Evolutionary conservation across 768 basidiomycete species (phyloP), one percentile per base, ranked within the genome.

Genomic region (Piloderma croceum): DNA sequence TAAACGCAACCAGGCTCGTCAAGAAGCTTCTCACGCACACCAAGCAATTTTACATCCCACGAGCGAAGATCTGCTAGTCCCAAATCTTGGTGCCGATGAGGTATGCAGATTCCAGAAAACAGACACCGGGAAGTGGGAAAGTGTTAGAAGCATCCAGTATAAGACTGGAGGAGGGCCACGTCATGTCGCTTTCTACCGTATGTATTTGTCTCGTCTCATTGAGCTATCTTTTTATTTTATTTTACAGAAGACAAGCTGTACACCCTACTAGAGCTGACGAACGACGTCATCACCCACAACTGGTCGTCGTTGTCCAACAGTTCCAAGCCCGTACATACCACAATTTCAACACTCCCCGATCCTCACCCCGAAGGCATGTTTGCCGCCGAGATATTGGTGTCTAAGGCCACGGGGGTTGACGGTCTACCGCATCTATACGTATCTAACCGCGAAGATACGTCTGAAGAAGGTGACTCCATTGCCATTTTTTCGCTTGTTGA

Each of bases 21-120:
- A 92, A 55, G 74, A 79, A 41, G 59, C 64, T 5, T 71, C 87
- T 3, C 90, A 92, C 54, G 83, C 86, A 0, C 90, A 91, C 61
- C 83, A 90, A 51, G 76, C 80, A 24, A 52, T 71, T 42, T 51
- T 79, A 11, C 70, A 75, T 29, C 58, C 69, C 22, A 59, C 64
- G 13, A 64, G 69, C 35, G 52, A 65, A 20, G 83, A 86, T 47
- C 60, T 90, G 10, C 69, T 89, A 32, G 69, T 88, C 2, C 78
- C 85, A 1, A 87, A 91, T 57, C 65, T 92, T 5, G 89, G 89
- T 4, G 69, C 75, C 3, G 90, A 91, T 56, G 69, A 69, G 38
- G 71, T 88, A 12, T 79, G 74, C 61, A 65, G 74, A 41, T 64
- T 82, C 43, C 63, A 61, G 48, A 71, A 75, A 53, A 57, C 52